Percentiles rank a stretch among this genome's conserved stretches.
phyloP scores from a whole-genome alignment of 1,284 basidiomycete genomes.

The Ceratobasidium papillatum region DNA sequence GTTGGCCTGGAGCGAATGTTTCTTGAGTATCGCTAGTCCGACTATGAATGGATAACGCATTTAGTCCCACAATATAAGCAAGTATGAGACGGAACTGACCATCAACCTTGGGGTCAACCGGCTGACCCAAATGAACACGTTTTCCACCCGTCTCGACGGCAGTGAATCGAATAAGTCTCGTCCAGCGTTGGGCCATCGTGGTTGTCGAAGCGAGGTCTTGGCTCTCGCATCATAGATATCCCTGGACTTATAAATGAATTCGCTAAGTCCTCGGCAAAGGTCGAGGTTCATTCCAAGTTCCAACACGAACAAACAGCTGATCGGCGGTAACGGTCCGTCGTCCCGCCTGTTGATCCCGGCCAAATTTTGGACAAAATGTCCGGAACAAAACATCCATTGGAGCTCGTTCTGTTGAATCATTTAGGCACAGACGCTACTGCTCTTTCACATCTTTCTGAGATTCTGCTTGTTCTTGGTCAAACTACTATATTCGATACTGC shows the following conservation, averaged over 20 bases:
- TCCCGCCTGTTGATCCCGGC: slow-evolving; percentile 15
- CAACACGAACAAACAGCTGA: neutral
- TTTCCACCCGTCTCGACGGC: slow-evolving; percentile 70
- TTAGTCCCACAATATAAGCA: neutral
- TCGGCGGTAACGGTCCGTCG: neutral
- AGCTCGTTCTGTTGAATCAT: slow-evolving; percentile 72
- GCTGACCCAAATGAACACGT: slow-evolving; percentile 78
- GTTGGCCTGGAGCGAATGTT: slow-evolving; percentile 66
- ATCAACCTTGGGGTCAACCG: slow-evolving; percentile 71
- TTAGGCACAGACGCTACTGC: slow-evolving; percentile 71
- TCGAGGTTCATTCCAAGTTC: no score
- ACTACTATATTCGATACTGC: slow-evolving; percentile 55
- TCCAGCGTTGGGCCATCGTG: slow-evolving; percentile 58
- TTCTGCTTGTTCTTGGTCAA: slow-evolving; percentile 62
- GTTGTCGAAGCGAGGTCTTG: slow-evolving; percentile 7
- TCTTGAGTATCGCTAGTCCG: slow-evolving; percentile 67
- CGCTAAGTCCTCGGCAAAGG: neutral
- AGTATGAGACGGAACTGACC: slow-evolving; percentile 55
- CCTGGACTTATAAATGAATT: slow-evolving; percentile 1
- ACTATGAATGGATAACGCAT: slow-evolving; percentile 57
- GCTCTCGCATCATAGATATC: neutral
- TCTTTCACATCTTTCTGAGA: slow-evolving; percentile 64
- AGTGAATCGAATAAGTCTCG: slow-evolving; percentile 82
- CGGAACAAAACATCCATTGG: slow-evolving; percentile 59
- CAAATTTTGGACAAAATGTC: slow-evolving; percentile 34